phyloP scores from a whole-genome alignment of 2,329 filamentous ascomycete species.

The Hymenoscyphus fraxineus region DNA sequence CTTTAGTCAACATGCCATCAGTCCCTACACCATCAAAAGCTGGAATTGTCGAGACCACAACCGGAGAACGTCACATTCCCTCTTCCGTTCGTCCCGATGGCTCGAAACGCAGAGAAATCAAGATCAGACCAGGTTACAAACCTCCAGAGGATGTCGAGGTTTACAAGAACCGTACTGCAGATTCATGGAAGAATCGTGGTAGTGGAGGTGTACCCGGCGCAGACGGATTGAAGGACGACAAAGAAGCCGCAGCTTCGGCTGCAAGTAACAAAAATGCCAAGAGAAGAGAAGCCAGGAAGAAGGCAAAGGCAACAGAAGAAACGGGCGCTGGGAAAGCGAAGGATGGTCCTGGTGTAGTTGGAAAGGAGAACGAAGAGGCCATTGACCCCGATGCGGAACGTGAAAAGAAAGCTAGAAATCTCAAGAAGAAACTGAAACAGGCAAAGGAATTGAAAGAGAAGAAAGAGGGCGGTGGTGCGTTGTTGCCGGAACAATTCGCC shows the following conservation, averaged over 20 bases:
- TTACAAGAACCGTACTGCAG: slow-evolving; percentile 89
- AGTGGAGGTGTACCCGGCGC: slow-evolving; percentile 73
- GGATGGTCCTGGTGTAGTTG: slow-evolving; percentile 17
- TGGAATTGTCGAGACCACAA: slow-evolving; percentile 70
- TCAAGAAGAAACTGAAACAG: slow-evolving; percentile 94
- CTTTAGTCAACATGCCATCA: slow-evolving; percentile 35
- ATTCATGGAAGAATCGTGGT: slow-evolving; percentile 75
- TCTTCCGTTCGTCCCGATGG: slow-evolving; percentile 83
- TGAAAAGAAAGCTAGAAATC: slow-evolving; percentile 87
- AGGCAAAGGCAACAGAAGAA: slow-evolving; percentile 43
- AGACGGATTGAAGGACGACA: slow-evolving; percentile 48
- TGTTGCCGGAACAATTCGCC: slow-evolving; percentile 91
- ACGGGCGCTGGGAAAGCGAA: slow-evolving; percentile 42
- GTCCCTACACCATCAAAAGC: slow-evolving; percentile 51
- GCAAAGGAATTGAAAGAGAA: slow-evolving; percentile 86
- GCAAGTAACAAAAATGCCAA: slow-evolving; percentile 85
- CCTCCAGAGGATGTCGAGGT: slow-evolving; percentile 94
- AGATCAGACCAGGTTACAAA: slow-evolving; percentile 86
- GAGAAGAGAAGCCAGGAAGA: slow-evolving; percentile 62
- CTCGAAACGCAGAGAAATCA: slow-evolving; percentile 88
- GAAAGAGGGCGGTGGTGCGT: slow-evolving; percentile 77
- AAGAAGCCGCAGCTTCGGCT: slow-evolving; percentile 43
- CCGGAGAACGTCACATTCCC: slow-evolving; percentile 84
- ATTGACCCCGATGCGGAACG: slow-evolving; percentile 70
- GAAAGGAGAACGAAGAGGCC: slow-evolving; percentile 37